Evolutionary conservation across 495 filamentous ascomycete species (phyloP), one percentile per base, ranked within the genome.

Genomic region (Opeltia flavorubescens): DNA sequence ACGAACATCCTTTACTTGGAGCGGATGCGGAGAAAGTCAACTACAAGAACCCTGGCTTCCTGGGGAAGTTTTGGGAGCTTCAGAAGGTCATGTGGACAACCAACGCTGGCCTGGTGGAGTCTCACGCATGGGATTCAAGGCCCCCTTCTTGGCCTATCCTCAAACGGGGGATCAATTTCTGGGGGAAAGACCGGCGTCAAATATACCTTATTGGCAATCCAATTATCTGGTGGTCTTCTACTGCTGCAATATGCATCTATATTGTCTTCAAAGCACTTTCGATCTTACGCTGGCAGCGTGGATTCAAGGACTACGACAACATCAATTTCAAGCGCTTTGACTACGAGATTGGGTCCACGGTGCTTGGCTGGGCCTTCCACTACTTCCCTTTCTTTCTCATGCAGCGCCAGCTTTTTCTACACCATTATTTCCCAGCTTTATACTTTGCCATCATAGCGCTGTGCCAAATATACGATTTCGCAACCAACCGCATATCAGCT

Each of bases 41-140:
- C 61, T 98, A 98, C 61, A 73, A 76, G 48, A 82, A 94, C 54
- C 91, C 91, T 17, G 91, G 91, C 12, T 96, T 98, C 72, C 75
- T 96, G 46, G 93, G 89, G 46, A 98, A 96, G 60, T 98, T 98
- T 69, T 95, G 86, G 85, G 91, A 98, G 66, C 70, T 98, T n/a
- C 89, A 98, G 62, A 87, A 86, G 63, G 93, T 98, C 31, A 98
- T 98, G 91, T 98, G 91, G 91, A 84, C 75, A 50, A 96, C 93
- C 12, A 98, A 98, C 58, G 91, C 91, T 27, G 93, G 91, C 25
- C 77, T 98, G 46, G 84, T 93, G 25, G 91, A 96, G 59, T 94
- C 87, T 31, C 91, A 98, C 58, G 85, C 88, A 42, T 98, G 91
- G 91, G 91, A 98, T 62, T 96, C 91, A 39, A 82, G 91, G 27